phyloP scores from a whole-genome alignment of 257 asterid genomes.

The Solanum microdontum region DNA sequence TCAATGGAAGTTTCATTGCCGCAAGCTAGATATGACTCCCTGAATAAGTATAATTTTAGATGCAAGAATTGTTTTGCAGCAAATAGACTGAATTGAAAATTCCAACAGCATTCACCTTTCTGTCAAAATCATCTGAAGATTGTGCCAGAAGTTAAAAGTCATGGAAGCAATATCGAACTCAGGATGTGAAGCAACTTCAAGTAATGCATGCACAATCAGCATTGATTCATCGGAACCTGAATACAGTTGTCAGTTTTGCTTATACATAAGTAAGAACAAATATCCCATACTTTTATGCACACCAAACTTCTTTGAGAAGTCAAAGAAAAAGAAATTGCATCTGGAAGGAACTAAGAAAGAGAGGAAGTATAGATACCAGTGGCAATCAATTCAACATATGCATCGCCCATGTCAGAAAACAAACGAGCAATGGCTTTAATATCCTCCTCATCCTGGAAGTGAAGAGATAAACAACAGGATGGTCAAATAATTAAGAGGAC shows the following conservation, averaged over 20 bases:
- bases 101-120: constrained; percentile 48
- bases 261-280: not conserved
- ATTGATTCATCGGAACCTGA: constrained; percentile 98
- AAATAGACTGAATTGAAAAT: not conserved
- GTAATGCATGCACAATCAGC: constrained; percentile 84
- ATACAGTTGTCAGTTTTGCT: constrained; percentile 7
- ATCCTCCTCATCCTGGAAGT: constrained; percentile 92
- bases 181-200: constrained; percentile 95
- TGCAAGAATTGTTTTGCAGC: constrained; percentile 14
- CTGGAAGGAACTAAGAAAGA: not conserved
- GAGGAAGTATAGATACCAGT: constrained; percentile 45
- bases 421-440: constrained; percentile 97
- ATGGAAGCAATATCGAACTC: constrained; percentile 96
- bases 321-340: not conserved
- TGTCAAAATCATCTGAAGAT: constrained; percentile 66
- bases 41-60: constrained; percentile 25
- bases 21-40: constrained; percentile 51
- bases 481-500: not conserved
- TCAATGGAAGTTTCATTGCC: constrained; percentile 55
- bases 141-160: constrained; percentile 99
- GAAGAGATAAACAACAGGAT: constrained; percentile 9
- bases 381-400: constrained; percentile 94
- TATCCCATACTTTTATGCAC: not conserved
- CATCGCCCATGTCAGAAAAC: constrained; percentile 97
- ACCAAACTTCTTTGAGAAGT: not conserved